Base-by-base conservation (phyloP, 176 grass and related monocot genomes). In the Avena atlantica region DNA sequence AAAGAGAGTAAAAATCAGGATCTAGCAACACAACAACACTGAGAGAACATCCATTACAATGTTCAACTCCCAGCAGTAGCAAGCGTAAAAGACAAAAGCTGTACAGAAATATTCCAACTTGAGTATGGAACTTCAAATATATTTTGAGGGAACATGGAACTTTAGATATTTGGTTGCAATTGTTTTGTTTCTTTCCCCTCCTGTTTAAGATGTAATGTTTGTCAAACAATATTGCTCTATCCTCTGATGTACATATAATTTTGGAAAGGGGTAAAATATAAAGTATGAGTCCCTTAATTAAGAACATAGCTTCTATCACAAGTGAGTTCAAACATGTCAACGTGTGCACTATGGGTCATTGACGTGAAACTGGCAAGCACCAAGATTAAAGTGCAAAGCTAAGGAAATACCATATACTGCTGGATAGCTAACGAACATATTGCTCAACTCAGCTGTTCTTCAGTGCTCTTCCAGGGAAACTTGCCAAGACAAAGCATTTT, bases 51-150 rank as follows among this genome's bases (percentile, higher is more conserved):
- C 23, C 23, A 51, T 48, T 45, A 82, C 11, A 86, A 72, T 51
- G 19, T 68, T 86, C 9, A 69, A 76, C 49, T 69, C 13, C 55
- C 21, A 76, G 19, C 14, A 51, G 40, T 25, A 68, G 42, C 24
- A 68, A 19, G 68, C 37, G 56, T 27, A 31, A 42, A 47, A 67
- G 57, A 0, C 0, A 0, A 51, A 69, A 60, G 4, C 12, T 40
- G 48, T 75, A 53, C 81, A 68, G 24, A 66, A 44, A 85, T 27
- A 80, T 63, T 25, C 3, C 36, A 82, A 81, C 25, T 67, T 75
- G n/a, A 48, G 15, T 48, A 31, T 42, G 40, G 40, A 42, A 42
- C 6, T 42, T 42, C 6, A 42, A 42, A 42, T 42, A 8, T 21
- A 1, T 48, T 48, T 48, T 48, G 45, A 48, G 45, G 45, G 2